Evolutionary conservation across 805 yeast genomes (phyloP).

Genomic region (Nakazawaea ishiwadae): DNA sequence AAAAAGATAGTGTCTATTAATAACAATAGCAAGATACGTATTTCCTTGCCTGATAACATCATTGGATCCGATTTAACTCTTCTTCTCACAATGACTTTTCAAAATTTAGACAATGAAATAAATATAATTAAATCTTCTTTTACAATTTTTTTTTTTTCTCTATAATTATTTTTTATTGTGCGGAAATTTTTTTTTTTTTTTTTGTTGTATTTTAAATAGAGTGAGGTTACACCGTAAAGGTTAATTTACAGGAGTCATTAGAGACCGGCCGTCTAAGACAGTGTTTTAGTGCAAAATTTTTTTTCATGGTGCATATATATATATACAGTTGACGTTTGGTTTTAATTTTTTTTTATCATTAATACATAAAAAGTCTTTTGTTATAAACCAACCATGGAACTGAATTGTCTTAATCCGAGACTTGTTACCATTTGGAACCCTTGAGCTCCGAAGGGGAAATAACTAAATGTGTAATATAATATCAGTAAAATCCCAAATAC

Average conservation of each 20-base stretch:
- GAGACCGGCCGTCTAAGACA: no score
- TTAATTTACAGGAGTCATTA: no score
- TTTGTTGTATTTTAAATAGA: no score
- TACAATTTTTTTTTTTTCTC: background rate
- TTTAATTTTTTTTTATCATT: no score
- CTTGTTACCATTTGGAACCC: constrained; percentile 51
- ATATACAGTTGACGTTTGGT: no score
- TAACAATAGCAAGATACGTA: constrained; percentile 67
- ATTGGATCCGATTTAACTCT: background rate
- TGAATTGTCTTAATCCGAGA: constrained; percentile 28
- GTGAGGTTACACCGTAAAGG: no score
- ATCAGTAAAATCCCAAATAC: constrained; percentile 79
- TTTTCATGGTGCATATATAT: no score
- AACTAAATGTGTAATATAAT: constrained; percentile 84
- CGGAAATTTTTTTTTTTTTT: background rate
- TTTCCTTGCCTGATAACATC: constrained; percentile 45
- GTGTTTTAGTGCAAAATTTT: no score
- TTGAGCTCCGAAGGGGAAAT: constrained; percentile 93
- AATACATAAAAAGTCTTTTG: no score
- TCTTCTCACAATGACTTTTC: no score
- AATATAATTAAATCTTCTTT: no score
- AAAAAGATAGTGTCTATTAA: constrained; percentile 78
- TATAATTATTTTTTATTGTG: background rate
- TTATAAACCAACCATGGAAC: constrained; percentile 36
- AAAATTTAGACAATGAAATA: no score